phyloP scores from a whole-genome alignment of 176 grass and related monocot genomes.

The Thalia dealbata region DNA sequence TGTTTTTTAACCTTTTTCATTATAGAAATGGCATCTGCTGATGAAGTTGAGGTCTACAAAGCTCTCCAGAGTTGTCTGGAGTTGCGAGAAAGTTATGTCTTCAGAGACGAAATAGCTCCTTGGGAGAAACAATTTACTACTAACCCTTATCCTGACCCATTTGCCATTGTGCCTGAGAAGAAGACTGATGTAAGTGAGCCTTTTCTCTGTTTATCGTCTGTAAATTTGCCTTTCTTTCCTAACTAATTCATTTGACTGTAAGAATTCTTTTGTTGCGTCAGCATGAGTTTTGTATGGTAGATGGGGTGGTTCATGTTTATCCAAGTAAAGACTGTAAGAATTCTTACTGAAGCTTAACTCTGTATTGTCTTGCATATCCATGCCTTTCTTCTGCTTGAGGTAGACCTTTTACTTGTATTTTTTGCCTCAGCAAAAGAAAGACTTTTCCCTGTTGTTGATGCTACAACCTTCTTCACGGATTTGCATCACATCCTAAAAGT shows the following conservation, averaged over 20 bases:
- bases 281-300: slow-evolving; percentile 84
- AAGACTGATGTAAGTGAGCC: slow-evolving; percentile 73
- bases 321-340: slow-evolving; percentile 72
- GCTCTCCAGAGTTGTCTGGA: slow-evolving; percentile 84
- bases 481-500: slow-evolving; percentile 90
- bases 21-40: slow-evolving; percentile 59
- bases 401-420: slow-evolving; percentile 8
- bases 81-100: slow-evolving; percentile 74
- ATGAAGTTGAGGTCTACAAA: slow-evolving; percentile 82
- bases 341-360: not conserved
- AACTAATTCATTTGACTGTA: not conserved
- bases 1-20: slow-evolving; percentile 5
- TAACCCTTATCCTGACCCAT: slow-evolving; percentile 76
- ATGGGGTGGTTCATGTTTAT: slow-evolving; percentile 89
- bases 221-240: slow-evolving; percentile 3
- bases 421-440: slow-evolving; percentile 60
- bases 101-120: slow-evolving; percentile 74
- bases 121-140: slow-evolving; percentile 93
- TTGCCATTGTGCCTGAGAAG: slow-evolving; percentile 49
- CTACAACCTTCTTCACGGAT: slow-evolving; percentile 91
- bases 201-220: not conserved
- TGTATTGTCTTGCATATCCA: slow-evolving; percentile 7
- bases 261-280: slow-evolving; percentile 19
- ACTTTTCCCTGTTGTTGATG: slow-evolving; percentile 71
- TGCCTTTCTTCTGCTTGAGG: slow-evolving; percentile 11